Percentiles rank a stretch among this genome's conserved stretches.
These are phyloP conservation scores for Thalassia testudinum DNA, from an alignment of 116 monocot genomes.

Conservation along the genomic window DNA sequence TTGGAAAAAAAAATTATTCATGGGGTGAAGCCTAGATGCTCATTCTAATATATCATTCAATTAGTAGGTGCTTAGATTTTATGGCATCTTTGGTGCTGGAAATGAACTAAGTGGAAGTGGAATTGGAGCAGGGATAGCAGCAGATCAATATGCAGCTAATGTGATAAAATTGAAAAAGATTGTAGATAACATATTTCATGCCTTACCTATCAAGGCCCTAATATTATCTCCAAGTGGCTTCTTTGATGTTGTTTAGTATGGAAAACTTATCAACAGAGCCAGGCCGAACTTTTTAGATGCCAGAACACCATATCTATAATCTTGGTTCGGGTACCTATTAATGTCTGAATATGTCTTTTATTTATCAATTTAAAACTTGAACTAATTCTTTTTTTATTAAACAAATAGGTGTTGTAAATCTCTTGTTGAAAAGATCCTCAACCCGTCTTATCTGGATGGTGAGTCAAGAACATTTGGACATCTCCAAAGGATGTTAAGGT, in stretches of 20 bases:
- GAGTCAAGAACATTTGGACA: too few relatives aligned
- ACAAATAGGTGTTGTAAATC: conserved; percentile 67
- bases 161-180: conserved; percentile 34
- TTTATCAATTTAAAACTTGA: too few relatives aligned
- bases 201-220: conserved; percentile 30
- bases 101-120: conserved; percentile 79
- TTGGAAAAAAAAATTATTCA: too few relatives aligned
- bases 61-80: too few relatives aligned
- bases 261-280: conserved; percentile 32
- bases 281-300: conserved; percentile 53
- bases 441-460: conserved; percentile 66
- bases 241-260: conserved; percentile 70
- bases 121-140: conserved; percentile 48
- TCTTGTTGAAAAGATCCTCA: conserved; percentile 63
- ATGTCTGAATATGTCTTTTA: background rate
- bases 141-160: conserved; percentile 64
- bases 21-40: too few relatives aligned
- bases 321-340: conserved; percentile 90
- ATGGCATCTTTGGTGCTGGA: too few relatives aligned
- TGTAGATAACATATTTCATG: conserved; percentile 32
- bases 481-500: conserved; percentile 36
- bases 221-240: conserved; percentile 83
- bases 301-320: conserved; percentile 94
- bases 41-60: too few relatives aligned
- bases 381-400: too few relatives aligned